Percentiles rank a stretch among this genome's conserved stretches.
Evolutionary conservation across 306 rosid genomes (phyloP).

Genomic region (Glycine soja): DNA sequence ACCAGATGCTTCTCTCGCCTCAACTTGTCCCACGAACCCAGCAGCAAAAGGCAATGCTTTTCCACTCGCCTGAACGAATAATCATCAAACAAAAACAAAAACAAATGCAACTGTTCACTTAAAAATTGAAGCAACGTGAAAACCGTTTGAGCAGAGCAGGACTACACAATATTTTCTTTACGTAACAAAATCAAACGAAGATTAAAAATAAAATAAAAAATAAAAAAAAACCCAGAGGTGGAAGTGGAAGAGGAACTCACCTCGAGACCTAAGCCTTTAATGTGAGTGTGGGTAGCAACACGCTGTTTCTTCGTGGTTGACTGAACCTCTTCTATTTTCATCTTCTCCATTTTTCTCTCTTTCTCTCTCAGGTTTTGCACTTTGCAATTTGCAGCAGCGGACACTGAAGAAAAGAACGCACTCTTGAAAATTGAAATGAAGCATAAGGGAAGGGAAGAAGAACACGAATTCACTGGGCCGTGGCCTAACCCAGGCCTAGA

Average conservation of each 20-base stretch:
- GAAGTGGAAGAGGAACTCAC: conserved; percentile 40
- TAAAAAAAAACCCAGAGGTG: no score
- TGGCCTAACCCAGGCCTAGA: no score
- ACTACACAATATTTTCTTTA: no score
- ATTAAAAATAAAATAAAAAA: no score
- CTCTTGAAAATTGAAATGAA: no score
- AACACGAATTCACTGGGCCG: no score
- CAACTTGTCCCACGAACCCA: conserved; percentile 95
- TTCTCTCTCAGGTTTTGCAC: not conserved
- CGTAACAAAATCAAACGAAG: no score
- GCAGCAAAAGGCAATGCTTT: conserved; percentile 81
- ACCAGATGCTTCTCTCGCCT: conserved; percentile 95
- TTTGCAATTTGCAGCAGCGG: conserved; percentile 1
- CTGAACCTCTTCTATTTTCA: conserved; percentile 89
- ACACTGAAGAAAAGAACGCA: not conserved
- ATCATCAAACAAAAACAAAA: no score
- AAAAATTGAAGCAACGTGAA: no score
- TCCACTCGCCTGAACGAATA: conserved; percentile 65
- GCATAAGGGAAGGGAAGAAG: not conserved
- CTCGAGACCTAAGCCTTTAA: conserved; percentile 96
- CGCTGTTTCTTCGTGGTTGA: conserved; percentile 86
- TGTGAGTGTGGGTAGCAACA: conserved; percentile 64
- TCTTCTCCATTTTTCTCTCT: conserved; percentile 53
- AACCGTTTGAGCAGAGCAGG: no score
- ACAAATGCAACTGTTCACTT: no score